Percentiles rank a stretch among this genome's conserved stretches.
These are phyloP conservation scores for Aspergillus bertholletiae DNA, from an alignment of 495 filamentous ascomycete genomes.

Conservation along the genomic window DNA sequence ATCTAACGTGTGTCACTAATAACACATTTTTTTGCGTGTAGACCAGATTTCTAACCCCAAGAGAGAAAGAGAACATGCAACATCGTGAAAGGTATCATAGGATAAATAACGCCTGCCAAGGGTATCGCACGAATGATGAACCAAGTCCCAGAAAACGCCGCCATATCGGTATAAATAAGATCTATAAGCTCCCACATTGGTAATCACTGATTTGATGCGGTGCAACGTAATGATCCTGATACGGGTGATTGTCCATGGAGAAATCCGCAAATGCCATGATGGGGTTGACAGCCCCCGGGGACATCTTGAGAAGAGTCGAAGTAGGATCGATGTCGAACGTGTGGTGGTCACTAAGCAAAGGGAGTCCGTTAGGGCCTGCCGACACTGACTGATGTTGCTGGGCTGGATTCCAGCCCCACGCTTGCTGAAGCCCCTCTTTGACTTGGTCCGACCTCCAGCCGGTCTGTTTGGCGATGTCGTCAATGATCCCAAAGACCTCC, in stretches of 20 bases:
- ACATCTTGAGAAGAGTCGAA: conserved; percentile 25
- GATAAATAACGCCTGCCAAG: not conserved
- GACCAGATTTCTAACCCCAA: too few species aligned
- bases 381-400: conserved; percentile 13
- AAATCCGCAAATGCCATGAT: conserved; percentile 67
- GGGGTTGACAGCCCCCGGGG: conserved; percentile 58
- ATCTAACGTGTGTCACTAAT: too few species aligned
- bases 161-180: not conserved
- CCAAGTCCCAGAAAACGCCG: not conserved
- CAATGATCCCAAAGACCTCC: conserved; percentile 76
- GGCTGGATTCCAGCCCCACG: conserved; percentile 68
- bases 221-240: conserved; percentile 60
- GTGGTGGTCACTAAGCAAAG: conserved; percentile 12
- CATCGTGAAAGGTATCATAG: not conserved
- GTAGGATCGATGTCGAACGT: conserved; percentile 22
- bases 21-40: too few species aligned
- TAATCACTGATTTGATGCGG: conserved; percentile 24
- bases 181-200: not conserved
- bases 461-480: conserved; percentile 68
- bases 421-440: conserved; percentile 62
- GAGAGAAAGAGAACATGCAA: not conserved
- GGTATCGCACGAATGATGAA: not conserved
- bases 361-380: conserved; percentile 9
- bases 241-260: conserved; percentile 68
- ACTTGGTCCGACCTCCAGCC: conserved; percentile 73